Base-by-base conservation (phyloP, 805 yeast genomes). In the Cyberlindnera sargentensis region DNA sequence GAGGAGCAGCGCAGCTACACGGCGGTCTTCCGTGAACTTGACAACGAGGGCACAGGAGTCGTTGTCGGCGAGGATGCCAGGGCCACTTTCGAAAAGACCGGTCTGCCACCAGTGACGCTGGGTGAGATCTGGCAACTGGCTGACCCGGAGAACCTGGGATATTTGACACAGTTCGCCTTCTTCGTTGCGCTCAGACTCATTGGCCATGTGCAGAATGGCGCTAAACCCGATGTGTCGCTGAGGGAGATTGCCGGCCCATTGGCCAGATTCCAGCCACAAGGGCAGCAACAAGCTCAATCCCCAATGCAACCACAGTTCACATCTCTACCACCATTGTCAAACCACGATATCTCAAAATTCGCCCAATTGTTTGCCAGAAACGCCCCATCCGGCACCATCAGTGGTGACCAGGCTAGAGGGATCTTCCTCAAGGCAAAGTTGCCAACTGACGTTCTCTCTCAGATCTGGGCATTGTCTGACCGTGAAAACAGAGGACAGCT, bases 111-210 rank as follows among this genome's bases (percentile, higher is more conserved):
- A 4, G 70, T 80, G 15, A 67, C 76, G 29, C 70, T 93, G 31
- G 95, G 96, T 8, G 93, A 89, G 63, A 82, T 93, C 49, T 93
- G 99, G 99, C 90, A 85, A 62, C 61, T 84, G 31, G 89, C 96
- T n/a, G 99, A 93, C 65, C 75, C 77, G n/a, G 81, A 79, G 46
- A 88, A 88, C 66, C 73, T 80, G 49, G 99, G 99, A 0, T 84
- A 82, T 57, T 70, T 93, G 49, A 83, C 82, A 53, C 86, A 82
- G 58, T 71, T 75, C 44, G 91, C 90, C 26, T 93, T 93, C 64
- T 77, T 84, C 48, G 75, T 80, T 42, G 96, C 97, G 23, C 74
- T 93, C 78, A 77, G 99, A 61, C 69, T 88, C 52, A 85, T 93
- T 56, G 95, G 95, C 27, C 85, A 87, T 59, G 81, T 86, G 37